A percentile compares a stretch with the other conserved stretches of the same genome.
Evolutionary conservation across 1,284 basidiomycete species (phyloP).

Genomic region (Irpex sp.): DNA sequence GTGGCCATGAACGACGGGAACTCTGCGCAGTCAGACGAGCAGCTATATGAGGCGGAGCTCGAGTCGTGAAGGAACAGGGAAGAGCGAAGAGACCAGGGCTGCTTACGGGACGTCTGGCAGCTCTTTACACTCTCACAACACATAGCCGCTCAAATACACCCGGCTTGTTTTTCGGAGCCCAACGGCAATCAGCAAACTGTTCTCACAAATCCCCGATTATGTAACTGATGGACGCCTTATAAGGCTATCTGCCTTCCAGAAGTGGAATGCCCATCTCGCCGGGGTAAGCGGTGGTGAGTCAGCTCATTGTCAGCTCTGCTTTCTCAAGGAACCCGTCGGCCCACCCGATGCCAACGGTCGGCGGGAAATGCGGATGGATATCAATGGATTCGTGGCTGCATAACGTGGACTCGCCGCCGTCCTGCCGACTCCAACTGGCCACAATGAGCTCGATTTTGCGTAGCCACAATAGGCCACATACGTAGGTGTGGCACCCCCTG

Average conservation of each 20-base stretch:
- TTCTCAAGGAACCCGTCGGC: background rate
- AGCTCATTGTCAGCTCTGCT: background rate
- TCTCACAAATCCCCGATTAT: background rate
- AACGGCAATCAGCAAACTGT: background rate
- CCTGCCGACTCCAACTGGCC: background rate
- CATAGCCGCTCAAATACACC: background rate
- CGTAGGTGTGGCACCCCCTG: no score
- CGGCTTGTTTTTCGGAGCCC: background rate
- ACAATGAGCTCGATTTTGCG: background rate
- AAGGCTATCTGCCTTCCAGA: background rate
- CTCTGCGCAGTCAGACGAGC: background rate
- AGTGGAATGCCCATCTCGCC: background rate
- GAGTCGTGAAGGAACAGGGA: slow-evolving; percentile 20
- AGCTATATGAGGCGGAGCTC: background rate
- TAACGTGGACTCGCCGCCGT: no score
- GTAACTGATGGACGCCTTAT: background rate
- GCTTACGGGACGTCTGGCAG: background rate
- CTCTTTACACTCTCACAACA: slow-evolving; percentile 1
- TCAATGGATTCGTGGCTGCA: no score
- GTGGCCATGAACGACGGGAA: slow-evolving; percentile 18
- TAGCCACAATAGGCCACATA: no score
- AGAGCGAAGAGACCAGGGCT: slow-evolving; percentile 13
- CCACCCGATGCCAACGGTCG: background rate
- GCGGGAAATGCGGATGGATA: background rate
- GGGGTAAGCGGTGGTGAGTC: background rate